phyloP scores from a whole-genome alignment of 2,329 filamentous ascomycete genomes.

The Talaromyces islandicus region DNA sequence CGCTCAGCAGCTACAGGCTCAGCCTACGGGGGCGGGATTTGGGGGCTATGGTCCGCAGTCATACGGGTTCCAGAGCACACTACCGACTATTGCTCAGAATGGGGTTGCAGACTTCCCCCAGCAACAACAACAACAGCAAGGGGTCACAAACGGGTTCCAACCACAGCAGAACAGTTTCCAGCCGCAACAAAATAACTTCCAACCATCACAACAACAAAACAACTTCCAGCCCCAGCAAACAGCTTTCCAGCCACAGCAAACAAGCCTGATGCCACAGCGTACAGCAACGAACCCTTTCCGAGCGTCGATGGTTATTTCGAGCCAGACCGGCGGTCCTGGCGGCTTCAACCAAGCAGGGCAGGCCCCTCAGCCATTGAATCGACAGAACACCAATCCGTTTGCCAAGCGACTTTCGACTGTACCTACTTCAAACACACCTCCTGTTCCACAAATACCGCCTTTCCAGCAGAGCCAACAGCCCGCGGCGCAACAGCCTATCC shows the following conservation, averaged over 20 bases:
- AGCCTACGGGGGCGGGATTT: conserved; percentile 72
- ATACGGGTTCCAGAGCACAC: conserved; percentile 39
- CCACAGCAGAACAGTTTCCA: conserved; percentile 14
- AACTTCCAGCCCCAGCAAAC: not conserved
- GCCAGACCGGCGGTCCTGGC: conserved; percentile 40
- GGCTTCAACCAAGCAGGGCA: conserved; percentile 34
- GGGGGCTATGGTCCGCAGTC: conserved; percentile 69
- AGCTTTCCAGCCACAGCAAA: conserved; percentile 3
- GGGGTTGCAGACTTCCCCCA: conserved; percentile 41
- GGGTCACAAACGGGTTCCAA: conserved; percentile 30
- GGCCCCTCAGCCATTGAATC: conserved; percentile 42
- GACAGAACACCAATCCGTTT: conserved; percentile 81
- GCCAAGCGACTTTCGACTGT: conserved; percentile 53
- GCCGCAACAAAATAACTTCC: conserved; percentile 9
- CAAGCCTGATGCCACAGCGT: conserved; percentile 44
- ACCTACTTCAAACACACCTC: conserved; percentile 16
- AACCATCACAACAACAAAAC: conserved; percentile 13
- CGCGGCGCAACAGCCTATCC: conserved; percentile 39
- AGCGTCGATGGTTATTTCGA: conserved; percentile 67
- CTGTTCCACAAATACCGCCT: conserved; percentile 18
- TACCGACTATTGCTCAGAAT: conserved; percentile 45
- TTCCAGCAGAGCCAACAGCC: conserved; percentile 27
- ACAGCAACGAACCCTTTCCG: conserved; percentile 83
- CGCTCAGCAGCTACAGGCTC: conserved; percentile 49
- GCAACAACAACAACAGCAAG: conserved; percentile 27